Conservation (phyloP, 225 moss, liverwort and hornwort genomes). For the Sphagnum tenellum region DNA sequence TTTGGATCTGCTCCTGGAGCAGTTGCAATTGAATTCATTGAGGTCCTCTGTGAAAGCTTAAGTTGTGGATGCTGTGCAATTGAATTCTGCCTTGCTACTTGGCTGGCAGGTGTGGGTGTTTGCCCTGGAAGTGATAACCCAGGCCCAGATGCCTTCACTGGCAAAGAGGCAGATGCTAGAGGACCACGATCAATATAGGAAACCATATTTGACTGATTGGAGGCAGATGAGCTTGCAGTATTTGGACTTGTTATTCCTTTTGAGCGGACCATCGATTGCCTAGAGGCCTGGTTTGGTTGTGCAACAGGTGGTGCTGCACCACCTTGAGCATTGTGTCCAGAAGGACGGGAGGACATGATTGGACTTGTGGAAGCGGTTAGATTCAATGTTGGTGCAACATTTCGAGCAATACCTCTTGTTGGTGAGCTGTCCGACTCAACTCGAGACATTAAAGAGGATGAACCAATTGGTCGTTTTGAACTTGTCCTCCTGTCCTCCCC, state of each 20-base stretch:
- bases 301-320: too few relatives aligned
- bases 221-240: slow-evolving; percentile 8
- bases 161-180: slow-evolving; percentile 16
- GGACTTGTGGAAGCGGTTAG: slow-evolving; percentile 27
- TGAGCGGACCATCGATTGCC: slow-evolving; percentile 18
- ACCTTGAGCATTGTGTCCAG: slow-evolving; percentile 19
- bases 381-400: slow-evolving; percentile 46
- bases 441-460: slow-evolving; percentile 20
- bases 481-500: slow-evolving; percentile 51
- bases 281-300: slow-evolving; percentile 12
- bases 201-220: slow-evolving; percentile 18
- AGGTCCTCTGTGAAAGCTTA: slow-evolving; percentile 37
- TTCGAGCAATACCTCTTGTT: slow-evolving; percentile 8
- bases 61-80: slow-evolving; percentile 29
- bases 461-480: slow-evolving; percentile 31
- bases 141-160: slow-evolving; percentile 26
- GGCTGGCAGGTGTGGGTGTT: slow-evolving; percentile 20
- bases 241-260: slow-evolving; percentile 25
- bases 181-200: slow-evolving; percentile 45
- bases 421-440: slow-evolving; percentile 30
- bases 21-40: slow-evolving; percentile 35
- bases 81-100: slow-evolving; percentile 29
- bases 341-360: slow-evolving; percentile 31
- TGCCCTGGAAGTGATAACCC: slow-evolving; percentile 37
- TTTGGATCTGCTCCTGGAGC: slow-evolving; percentile 50